These are phyloP conservation scores for Aspergillus heteromorphus DNA, from an alignment of 495 filamentous ascomycete species.

Conservation along the genomic window DNA sequence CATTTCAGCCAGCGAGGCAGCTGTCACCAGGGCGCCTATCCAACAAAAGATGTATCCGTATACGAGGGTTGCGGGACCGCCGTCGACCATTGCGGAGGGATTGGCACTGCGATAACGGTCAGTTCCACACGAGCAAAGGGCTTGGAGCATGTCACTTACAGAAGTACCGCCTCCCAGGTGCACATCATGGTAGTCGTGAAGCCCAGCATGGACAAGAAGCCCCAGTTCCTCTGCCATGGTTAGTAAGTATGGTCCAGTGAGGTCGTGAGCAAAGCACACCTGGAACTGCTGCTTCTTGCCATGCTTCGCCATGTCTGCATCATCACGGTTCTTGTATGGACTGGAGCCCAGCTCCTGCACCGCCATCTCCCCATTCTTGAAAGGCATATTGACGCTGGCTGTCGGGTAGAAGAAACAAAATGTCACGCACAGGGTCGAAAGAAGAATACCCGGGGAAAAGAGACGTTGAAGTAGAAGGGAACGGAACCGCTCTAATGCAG, in stretches of 20 bases:
- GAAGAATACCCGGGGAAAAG: too few species aligned
- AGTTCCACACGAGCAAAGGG: background rate
- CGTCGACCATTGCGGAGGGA: background rate
- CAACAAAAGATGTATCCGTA: conserved; percentile 1
- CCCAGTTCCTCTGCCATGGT: conserved; percentile 31
- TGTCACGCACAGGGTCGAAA: too few species aligned
- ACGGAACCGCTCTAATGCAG: too few species aligned
- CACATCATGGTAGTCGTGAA: conserved; percentile 40
- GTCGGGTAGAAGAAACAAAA: background rate
- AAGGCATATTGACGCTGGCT: background rate
- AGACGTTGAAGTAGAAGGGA: too few species aligned
- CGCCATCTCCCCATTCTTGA: background rate
- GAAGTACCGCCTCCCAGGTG: conserved; percentile 41
- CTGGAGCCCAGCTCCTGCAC: background rate
- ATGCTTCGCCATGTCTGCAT: background rate
- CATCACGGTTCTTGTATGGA: background rate
- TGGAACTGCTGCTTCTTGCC: background rate
- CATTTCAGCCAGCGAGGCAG: conserved; percentile 18
- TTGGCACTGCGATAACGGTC: conserved; percentile 10
- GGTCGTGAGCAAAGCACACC: background rate
- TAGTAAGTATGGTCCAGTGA: background rate
- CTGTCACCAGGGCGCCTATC: background rate
- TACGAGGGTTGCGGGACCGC: background rate
- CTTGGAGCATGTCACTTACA: conserved; percentile 10
- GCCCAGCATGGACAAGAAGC: conserved; percentile 42